Evolutionary conservation across 129 eudicot genomes (phyloP), one percentile per base, ranked within the genome.

Genomic region (Lactuca saligna): DNA sequence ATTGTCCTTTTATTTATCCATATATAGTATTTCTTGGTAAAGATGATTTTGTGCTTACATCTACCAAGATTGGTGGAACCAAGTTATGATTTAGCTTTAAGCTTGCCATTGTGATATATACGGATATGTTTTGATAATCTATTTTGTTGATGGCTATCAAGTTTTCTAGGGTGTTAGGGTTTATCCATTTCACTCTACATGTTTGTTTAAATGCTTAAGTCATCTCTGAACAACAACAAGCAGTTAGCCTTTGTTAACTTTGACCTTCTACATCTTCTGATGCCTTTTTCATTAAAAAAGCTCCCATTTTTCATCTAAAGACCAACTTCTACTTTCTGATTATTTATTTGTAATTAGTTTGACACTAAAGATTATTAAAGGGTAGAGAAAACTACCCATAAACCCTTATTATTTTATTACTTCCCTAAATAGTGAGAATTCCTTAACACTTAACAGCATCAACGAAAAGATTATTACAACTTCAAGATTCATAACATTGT

Each of bases 191-290:
- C 65, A 70, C 48, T 20, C 42, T 17, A 70, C n/a, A 12, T 70
- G 74, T 57, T 70, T 70, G 74, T 17, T 57, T 57, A 6, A 70
- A 70, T 70, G 54, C 7, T 57, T 5, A 13, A 12, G 17, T 46
- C 39, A 65, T 29, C 3, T 48, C 54, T 4, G 3, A 14, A 44
- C 8, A 38, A 38, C 44, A 38, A 38, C 44, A 38, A 38, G 44
- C 44, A 38, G 44, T 38, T 38, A 38, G 7, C 44, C 48, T 42
- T 46, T 20, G 25, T 20, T 20, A 20, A 1, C 25, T 20, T 20
- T 20, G 25, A 1, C 25, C 1, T 20, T 20, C 25, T 11, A 11
- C 51, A 46, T 9, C 51, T 11, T 3, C 3, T 53, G 0, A 4
- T 53, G 25, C 25, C 57, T n/a, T n/a, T 53, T 53, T 2, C 25